phyloP scores from a whole-genome alignment of 2,329 filamentous ascomycete genomes.

The Microdochium nivale region DNA sequence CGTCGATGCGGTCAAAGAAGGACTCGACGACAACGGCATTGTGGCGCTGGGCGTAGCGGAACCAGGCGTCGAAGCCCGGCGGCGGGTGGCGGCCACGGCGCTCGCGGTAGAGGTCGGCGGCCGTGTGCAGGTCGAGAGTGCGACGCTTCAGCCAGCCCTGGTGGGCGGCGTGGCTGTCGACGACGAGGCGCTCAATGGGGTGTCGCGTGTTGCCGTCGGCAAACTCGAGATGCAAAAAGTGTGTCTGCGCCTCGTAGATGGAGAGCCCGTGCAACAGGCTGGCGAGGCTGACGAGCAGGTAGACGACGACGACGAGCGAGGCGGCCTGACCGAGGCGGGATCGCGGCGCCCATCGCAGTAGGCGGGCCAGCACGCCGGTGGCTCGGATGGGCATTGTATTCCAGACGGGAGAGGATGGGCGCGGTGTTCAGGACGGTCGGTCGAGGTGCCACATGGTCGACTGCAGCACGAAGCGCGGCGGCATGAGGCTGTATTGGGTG shows the following conservation, averaged over 20 bases:
- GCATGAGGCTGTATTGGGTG: not conserved
- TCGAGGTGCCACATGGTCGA: not conserved
- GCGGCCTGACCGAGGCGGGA: not conserved
- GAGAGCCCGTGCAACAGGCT: not conserved
- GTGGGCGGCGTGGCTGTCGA: not conserved
- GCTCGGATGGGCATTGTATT: not conserved
- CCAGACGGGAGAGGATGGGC: not conserved
- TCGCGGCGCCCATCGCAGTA: not conserved
- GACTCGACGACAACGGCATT: not conserved
- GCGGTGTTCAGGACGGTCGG: not conserved
- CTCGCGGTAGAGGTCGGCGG: not conserved
- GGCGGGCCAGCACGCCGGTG: not conserved
- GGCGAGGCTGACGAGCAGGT: not conserved
- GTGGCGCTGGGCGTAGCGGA: not conserved
- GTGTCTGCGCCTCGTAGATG: not conserved
- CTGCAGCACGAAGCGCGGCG: not conserved
- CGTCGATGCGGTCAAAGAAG: not conserved
- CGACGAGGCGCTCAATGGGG: not conserved
- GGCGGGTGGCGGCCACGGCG: not conserved
- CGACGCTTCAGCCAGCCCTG: not conserved
- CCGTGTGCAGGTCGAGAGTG: not conserved
- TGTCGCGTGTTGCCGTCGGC: not conserved
- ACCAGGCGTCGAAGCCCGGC: not conserved
- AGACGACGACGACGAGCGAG: not conserved
- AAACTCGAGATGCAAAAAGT: not conserved